Evolutionary conservation across 352 stramenopile species (phyloP).

Genomic region (Globisporangium mamillatum): DNA sequence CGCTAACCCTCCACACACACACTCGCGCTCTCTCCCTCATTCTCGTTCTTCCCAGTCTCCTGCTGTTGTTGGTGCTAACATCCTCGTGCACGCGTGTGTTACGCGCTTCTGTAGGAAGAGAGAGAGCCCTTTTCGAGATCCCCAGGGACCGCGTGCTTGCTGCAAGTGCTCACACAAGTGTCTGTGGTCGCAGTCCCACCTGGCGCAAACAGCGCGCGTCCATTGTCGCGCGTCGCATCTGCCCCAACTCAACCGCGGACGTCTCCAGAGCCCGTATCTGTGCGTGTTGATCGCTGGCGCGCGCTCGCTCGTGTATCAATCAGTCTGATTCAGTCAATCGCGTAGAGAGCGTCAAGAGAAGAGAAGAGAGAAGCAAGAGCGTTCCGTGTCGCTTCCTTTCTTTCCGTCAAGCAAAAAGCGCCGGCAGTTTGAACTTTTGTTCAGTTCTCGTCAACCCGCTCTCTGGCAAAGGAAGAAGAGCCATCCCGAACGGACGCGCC

Average conservation of each 20-base stretch:
- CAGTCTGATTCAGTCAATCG: conserved; percentile 1
- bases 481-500: conserved; percentile 3
- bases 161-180: not conserved
- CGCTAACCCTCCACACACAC: not conserved
- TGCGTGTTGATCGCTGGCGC: conserved; percentile 1
- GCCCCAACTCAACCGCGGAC: not conserved
- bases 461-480: not conserved
- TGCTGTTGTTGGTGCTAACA: not conserved
- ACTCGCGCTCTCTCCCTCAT: conserved; percentile 4
- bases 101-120: not conserved
- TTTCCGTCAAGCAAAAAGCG: not conserved
- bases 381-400: conserved; percentile 11
- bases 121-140: not conserved
- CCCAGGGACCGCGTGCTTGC: not conserved
- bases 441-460: conserved; percentile 8
- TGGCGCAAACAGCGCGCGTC: not conserved
- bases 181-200: not conserved
- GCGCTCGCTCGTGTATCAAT: not conserved
- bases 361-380: not conserved
- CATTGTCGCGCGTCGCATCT: conserved; percentile 2
- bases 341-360: not conserved
- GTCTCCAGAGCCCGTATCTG: not conserved
- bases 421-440: not conserved
- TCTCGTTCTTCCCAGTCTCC: not conserved
- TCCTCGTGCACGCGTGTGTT: conserved; percentile 8